Evolutionary conservation across 768 basidiomycete species (phyloP).

Genomic region (Botryobasidium botryosum): DNA sequence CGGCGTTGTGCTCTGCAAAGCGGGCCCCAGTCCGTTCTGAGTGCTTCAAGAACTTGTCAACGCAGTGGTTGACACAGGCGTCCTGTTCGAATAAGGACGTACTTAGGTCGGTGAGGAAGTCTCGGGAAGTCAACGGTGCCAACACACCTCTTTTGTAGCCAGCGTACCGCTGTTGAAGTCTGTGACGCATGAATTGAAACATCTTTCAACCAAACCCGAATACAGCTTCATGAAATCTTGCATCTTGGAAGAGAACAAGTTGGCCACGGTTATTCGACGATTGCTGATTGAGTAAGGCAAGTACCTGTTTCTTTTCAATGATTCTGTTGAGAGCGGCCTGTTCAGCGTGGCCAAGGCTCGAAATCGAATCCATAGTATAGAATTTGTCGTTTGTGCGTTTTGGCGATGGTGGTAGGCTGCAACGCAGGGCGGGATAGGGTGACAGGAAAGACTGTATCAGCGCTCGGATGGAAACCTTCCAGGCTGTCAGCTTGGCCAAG

Average conservation of each 20-base stretch:
- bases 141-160: conserved; percentile 72
- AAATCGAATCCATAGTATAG: no score
- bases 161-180: conserved; percentile 94
- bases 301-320: conserved; percentile 93
- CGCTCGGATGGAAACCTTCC: no score
- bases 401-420: no score
- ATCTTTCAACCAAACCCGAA: conserved; percentile 85
- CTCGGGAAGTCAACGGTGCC: not conserved
- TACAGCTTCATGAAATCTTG: conserved; percentile 96
- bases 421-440: no score
- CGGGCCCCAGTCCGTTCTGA: conserved; percentile 84
- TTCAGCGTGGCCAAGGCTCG: no score
- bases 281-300: no score
- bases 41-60: conserved; percentile 96
- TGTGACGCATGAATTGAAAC: conserved; percentile 88
- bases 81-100: conserved; percentile 41
- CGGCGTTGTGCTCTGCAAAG: conserved; percentile 84
- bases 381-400: no score
- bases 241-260: conserved; percentile 60
- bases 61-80: conserved; percentile 79
- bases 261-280: no score
- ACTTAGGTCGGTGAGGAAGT: no score
- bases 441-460: no score
- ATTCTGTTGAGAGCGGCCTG: conserved; percentile 91
- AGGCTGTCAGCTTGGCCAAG: no score